Evolutionary conservation across 345 rosid genomes (phyloP).

Genomic region (Camelina sativa): DNA sequence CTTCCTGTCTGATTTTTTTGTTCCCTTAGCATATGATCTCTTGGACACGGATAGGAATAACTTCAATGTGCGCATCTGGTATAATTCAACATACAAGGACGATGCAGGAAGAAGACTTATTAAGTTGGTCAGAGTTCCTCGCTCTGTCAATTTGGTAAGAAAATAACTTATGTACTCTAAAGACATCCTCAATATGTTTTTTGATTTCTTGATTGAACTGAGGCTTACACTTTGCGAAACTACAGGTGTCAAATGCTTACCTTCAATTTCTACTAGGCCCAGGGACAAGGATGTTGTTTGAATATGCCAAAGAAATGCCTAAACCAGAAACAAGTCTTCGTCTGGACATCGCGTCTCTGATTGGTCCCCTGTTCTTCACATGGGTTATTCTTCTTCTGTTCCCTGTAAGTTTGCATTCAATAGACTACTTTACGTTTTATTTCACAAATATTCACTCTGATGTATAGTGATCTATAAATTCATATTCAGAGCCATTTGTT

Average conservation of each 20-base stretch:
- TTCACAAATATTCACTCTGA: no score
- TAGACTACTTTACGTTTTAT: no score
- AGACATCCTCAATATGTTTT: not conserved
- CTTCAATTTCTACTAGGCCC: constrained; percentile 66
- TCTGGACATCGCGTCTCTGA: constrained; percentile 72
- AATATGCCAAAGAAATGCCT: constrained; percentile 87
- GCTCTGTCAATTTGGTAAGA: constrained; percentile 83
- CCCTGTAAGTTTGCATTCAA: constrained; percentile 62
- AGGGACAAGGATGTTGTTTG: constrained; percentile 60
- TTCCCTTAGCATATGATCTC: constrained; percentile 83
- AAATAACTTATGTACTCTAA: constrained; percentile 12
- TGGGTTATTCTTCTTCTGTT: constrained; percentile 64
- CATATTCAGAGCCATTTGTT: constrained; percentile 7
- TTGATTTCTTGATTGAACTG: constrained; percentile 46
- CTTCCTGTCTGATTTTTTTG: constrained; percentile 34
- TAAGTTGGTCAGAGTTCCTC: constrained; percentile 64
- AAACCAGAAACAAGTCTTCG: constrained; percentile 51
- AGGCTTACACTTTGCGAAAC: constrained; percentile 46
- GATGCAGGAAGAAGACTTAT: constrained; percentile 13
- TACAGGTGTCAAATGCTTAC: constrained; percentile 83
- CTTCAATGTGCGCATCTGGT: constrained; percentile 81
- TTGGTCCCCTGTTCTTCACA: constrained; percentile 85
- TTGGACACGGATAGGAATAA: constrained; percentile 60
- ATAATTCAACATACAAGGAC: constrained; percentile 68
- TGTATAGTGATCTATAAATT: no score